Conservation (phyloP, 1,284 basidiomycete genomes). For the Porogramme epimiltina region DNA sequence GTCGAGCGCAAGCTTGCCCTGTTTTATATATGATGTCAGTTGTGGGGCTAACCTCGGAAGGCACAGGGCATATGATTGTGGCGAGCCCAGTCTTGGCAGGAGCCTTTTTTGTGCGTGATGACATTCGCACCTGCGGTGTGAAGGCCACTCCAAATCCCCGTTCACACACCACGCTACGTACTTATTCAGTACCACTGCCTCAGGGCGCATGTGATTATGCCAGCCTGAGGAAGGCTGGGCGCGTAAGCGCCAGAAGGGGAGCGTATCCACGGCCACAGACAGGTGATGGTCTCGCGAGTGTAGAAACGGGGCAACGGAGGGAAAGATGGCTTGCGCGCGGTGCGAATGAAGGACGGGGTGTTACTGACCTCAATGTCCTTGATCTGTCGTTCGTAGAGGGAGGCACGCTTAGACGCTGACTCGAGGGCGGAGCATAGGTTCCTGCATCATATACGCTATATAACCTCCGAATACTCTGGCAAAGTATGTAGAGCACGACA, state of each 20-base stretch:
- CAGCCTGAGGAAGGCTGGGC: background rate
- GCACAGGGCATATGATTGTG: constrained; percentile 14
- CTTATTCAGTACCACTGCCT: background rate
- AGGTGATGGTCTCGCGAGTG: too few species aligned
- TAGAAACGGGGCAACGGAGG: background rate
- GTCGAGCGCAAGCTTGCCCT: constrained; percentile 66
- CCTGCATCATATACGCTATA: background rate
- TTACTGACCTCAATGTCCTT: constrained; percentile 67
- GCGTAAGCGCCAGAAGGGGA: constrained; percentile 4
- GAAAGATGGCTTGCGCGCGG: background rate
- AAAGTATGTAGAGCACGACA: background rate
- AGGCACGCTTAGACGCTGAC: constrained; percentile 50
- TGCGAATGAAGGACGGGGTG: background rate
- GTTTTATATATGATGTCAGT: constrained; percentile 9
- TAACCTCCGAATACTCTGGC: too few species aligned
- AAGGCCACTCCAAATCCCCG: background rate
- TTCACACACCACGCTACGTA: background rate
- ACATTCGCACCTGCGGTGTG: background rate
- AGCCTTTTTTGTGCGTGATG: background rate
- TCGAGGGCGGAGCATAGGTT: constrained; percentile 40
- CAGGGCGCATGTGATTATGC: constrained; percentile 17
- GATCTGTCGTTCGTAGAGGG: constrained; percentile 62
- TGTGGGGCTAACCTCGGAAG: constrained; percentile 4
- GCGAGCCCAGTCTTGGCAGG: constrained; percentile 1
- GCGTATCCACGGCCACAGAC: constrained; percentile 8